Base-by-base conservation (phyloP, 192 early-diverging fungal species). In the Jimgerdemannia lactiflua region DNA sequence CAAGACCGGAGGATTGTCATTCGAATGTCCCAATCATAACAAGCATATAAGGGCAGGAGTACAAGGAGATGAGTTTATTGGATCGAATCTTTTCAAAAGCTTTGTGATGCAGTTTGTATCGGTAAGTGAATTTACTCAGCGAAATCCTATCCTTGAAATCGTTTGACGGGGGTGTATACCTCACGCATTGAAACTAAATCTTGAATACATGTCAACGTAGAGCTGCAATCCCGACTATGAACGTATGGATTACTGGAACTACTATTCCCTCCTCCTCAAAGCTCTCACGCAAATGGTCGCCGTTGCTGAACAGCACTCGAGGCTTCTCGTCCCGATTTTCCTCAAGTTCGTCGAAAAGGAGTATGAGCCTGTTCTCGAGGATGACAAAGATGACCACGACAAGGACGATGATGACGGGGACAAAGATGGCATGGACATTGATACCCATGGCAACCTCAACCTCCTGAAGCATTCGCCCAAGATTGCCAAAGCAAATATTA, bases 201-300 rank as follows among this genome's bases (percentile, higher is more conserved):
- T 29, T 29, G 29, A 29, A 29, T 59, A 59, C 14, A 59, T 2
- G 49, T 10, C 8, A 10, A 59, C 14, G 6, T 75, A 75, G 73
- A 71, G 54, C 18, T 84, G 82, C 64, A 74, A 41, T 14, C 83
- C 73, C 3, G 83, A 78, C 63, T 70, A 77, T 4, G 89, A 88
- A 59, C 80, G 85, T n/a, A 82, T 89, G 65, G 92, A 94, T 73
- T 90, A 90, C 77, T 86, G 89, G 83, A 93, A 94, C 78, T 87
- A 91, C 70, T 89, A 88, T 75, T 82, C 81, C 14, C 80, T 87
- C 72, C 70, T 94, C 9, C 78, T 93, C 65, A 89, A 88, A 71
- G 84, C 89, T 40, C 64, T 94, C 17, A 81, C 82, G 4, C 89
- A 92, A 43, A 79, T 88, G 0, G 89, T 89, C 0, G 79, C 78